Percentiles rank a stretch among this genome's conserved stretches.
phyloP scores from a whole-genome alignment of 768 basidiomycete genomes.

The Auriculariales sp. region DNA sequence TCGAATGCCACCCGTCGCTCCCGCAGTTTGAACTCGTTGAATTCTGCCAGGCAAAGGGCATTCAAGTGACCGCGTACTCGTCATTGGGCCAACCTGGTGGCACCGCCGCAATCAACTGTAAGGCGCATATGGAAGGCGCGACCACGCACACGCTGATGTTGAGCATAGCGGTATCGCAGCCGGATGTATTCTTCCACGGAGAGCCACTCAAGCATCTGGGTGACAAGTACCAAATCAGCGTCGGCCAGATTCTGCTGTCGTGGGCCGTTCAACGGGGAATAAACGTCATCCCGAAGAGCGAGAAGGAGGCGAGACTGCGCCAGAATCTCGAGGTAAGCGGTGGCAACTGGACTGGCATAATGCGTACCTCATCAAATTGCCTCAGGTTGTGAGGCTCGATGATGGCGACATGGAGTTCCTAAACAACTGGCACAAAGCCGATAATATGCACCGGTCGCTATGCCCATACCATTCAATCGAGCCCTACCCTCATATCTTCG shows the following conservation, averaged over 20 bases:
- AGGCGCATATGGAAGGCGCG: conserved; percentile 2
- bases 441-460: neutral
- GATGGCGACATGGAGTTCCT: neutral
- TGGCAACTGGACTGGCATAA: neutral
- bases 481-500: neutral
- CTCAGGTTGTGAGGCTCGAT: neutral
- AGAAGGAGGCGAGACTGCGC: neutral
- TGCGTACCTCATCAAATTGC: neutral
- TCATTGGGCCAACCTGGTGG: conserved; percentile 33
- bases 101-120: neutral
- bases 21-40: conserved; percentile 51
- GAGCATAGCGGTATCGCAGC: conserved; percentile 30
- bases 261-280: neutral
- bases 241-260: conserved; percentile 2
- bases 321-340: neutral
- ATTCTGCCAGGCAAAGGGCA: conserved; percentile 47
- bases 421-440: neutral
- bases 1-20: conserved; percentile 62
- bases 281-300: neutral
- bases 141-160: neutral
- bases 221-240: conserved; percentile 34
- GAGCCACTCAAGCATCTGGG: conserved; percentile 47
- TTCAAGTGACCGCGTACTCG: conserved; percentile 64
- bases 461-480: neutral
- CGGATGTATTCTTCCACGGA: conserved; percentile 49